These are phyloP conservation scores for Salix dunnii DNA, from an alignment of 345 rosid genomes.

Conservation along the genomic window DNA sequence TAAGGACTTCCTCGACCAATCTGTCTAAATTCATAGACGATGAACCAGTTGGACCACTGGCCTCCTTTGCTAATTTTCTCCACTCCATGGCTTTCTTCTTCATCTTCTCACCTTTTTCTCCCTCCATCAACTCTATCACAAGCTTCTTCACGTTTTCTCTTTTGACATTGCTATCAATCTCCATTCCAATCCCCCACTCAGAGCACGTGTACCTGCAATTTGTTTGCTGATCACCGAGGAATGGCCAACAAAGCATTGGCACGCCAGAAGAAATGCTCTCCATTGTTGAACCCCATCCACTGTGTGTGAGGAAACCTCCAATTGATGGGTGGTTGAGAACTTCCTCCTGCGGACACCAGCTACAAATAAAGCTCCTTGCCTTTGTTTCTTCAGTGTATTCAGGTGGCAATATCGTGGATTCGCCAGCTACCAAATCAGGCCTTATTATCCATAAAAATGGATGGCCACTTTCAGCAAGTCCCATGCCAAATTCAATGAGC, in stretches of 20 bases:
- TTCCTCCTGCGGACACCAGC: background rate
- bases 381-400: background rate
- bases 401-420: background rate
- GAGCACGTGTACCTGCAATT: background rate
- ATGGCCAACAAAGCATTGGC: background rate
- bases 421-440: background rate
- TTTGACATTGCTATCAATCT: background rate
- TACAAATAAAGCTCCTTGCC: background rate
- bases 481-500: background rate
- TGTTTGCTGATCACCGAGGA: background rate
- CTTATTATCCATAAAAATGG: background rate
- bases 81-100: background rate
- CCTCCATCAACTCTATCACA: background rate
- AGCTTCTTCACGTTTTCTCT: background rate
- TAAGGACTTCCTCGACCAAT: background rate
- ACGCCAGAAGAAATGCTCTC: background rate
- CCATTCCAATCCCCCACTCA: background rate
- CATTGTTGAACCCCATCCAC: background rate
- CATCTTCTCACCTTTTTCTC: background rate
- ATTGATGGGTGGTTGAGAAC: background rate
- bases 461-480: background rate
- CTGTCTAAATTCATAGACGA: background rate
- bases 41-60: background rate
- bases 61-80: background rate
- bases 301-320: background rate